Evolutionary conservation across 2,329 filamentous ascomycete species (phyloP), one percentile per base, ranked within the genome.

Genomic region (Sordariomycetes sp.): DNA sequence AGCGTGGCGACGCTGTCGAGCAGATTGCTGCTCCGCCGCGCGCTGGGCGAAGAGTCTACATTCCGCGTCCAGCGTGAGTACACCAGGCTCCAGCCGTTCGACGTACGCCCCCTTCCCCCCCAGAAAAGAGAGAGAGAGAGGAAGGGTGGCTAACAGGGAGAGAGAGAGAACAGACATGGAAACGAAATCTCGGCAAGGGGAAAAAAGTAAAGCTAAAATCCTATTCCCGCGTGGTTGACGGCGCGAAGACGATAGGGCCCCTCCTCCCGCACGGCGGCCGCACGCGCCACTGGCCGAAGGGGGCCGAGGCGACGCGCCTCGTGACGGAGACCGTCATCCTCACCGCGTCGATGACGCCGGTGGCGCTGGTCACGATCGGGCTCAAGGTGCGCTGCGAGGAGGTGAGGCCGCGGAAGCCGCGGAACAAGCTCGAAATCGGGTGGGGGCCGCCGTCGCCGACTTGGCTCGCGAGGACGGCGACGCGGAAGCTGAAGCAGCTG

Each of bases 391-490:
- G 43, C 32, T 51, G 35, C 22, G 11, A 4, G 48, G 18, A 37
- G 18, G n/a, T 4, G 14, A n/a, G 25, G n/a, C 7, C 18, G 16
- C 34, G 14, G 43, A 37, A 3, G 7, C 28, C 16, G 25, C 18
- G 24, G 46, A n/a, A 18, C 25, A 34, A 16, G 43, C n/a, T 4
- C 57, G 52, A 37, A 51, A 92, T 67, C 79, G 87, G 67, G 72
- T 78, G 55, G 80, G 81, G 25, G 81, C 78, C 67, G 64, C 64
- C 54, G 71, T 71, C 60, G 83, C 93, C 58, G 75, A 86, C 52
- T 68, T 70, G n/a, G 71, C n/a, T n/a, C n/a, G n/a, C 73, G 48
- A 80, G 91, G 2, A 76, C 79, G 64, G 63, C 92, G 68, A 79
- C 87, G 67, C 72, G 78, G 55, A 80, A 81, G 25, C 81, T 78